Base-by-base conservation (phyloP, 805 yeast genomes). In the Pichia rugopelliculosa region DNA sequence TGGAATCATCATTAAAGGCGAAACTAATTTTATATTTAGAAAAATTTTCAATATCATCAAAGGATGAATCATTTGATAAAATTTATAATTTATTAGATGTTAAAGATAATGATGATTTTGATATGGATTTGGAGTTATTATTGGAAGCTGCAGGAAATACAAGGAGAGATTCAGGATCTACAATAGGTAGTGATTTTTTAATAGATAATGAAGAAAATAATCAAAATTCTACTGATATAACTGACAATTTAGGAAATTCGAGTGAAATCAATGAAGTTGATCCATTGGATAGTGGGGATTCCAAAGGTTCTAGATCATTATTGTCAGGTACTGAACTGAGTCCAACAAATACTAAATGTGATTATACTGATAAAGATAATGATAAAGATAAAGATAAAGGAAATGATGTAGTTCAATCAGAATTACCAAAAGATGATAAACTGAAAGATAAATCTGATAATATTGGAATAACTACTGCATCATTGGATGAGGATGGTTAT, bases 1-100 rank as follows among this genome's bases (percentile, higher is more conserved):
- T 82, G 50, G 93, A 84, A 27, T 41, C 51, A 10, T 20, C 30
- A 1, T 36, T 50, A 9, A 48, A 44, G 22, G 30, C 41, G 3
- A 24, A 41, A 21, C 11, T 53, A 15, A 41, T 45, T 26, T 20
- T 39, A 22, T 30, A 40, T 42, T 41, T 49, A 10, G 47, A 48
- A 30, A 18, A 23, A 20, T 24, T n/a, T n/a, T 30, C 34, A 3
- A n/a, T 2, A 8, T n/a, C 3, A n/a, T 9, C 17, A 30, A 30
- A 3, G 4, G 34, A 30, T 15, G 34, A 15, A n/a, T 30, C 34
- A 30, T 30, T 15, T 44, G 48, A 44, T 30, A 23, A 36, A 22
- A 44, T 48, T 10, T 40, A 41, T 27, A 37, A 22, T 27, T 17
- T 44, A 38, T 8, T 48, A 9, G 47, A 48, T 44, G 22, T 27